Percentiles rank a stretch among this genome's conserved stretches.
Conservation (phyloP, 495 filamentous ascomycete species). For the Hypoxylon cercidicola region DNA sequence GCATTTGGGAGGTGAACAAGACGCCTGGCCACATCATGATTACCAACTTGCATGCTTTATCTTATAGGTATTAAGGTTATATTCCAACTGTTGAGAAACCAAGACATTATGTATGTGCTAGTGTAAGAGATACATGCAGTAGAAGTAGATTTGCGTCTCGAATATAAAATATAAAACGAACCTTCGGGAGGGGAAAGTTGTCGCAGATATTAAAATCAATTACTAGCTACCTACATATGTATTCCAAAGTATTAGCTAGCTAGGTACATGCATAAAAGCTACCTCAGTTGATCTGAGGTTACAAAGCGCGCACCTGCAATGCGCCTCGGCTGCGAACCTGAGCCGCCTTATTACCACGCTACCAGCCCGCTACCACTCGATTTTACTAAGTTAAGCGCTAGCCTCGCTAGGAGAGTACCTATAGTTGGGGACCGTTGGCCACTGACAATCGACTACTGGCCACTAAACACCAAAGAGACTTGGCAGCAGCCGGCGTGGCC, state of each 20-base stretch:
- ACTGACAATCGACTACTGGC: too few species aligned
- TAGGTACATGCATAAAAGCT: conserved; percentile 10
- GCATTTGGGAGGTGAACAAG: conserved; percentile 14
- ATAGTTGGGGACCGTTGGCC: conserved; percentile 23
- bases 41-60: not conserved
- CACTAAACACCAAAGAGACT: conserved; percentile 1
- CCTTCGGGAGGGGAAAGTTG: not conserved
- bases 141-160: not conserved
- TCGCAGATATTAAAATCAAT: conserved; percentile 6
- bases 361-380: conserved; percentile 5
- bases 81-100: not conserved
- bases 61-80: conserved; percentile 3
- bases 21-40: conserved; percentile 19
- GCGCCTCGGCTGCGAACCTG: conserved; percentile 32
- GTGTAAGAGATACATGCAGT: too few species aligned
- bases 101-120: too few species aligned
- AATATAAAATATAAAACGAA: conserved; percentile 16
- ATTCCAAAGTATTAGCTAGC: too few species aligned
- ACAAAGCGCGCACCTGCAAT: conserved; percentile 13
- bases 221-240: conserved; percentile 16
- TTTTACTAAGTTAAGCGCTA: conserved; percentile 17
- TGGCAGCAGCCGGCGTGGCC: conserved; percentile 10
- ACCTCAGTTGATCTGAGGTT: conserved; percentile 4
- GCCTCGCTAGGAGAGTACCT: conserved; percentile 22
- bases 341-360: conserved; percentile 31